Percentiles rank a stretch among this genome's conserved stretches.
These are phyloP conservation scores for Glomus cerebriforme DNA, from an alignment of 192 early-diverging fungal species.

Conservation along the genomic window DNA sequence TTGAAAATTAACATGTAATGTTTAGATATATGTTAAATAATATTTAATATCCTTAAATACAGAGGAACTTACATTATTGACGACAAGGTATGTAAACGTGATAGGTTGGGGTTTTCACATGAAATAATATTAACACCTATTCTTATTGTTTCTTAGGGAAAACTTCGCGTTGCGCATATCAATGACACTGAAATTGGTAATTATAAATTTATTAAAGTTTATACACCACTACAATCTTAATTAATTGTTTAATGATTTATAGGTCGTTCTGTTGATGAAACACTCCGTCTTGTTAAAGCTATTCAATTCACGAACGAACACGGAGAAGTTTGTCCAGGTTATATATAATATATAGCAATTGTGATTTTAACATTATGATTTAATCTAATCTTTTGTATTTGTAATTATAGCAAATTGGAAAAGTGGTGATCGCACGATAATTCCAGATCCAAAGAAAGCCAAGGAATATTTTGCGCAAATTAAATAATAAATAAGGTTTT, in stretches of 20 bases:
- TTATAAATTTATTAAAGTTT: not conserved
- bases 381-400: constrained; percentile 1
- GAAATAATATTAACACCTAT: not conserved
- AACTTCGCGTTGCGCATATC: constrained; percentile 9
- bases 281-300: constrained; percentile 82
- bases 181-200: constrained; percentile 29
- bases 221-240: not conserved
- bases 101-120: not conserved
- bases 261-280: constrained; percentile 81
- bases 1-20: not conserved
- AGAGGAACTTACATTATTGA: constrained; percentile 85
- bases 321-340: constrained; percentile 32
- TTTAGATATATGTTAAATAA: not conserved
- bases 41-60: not conserved
- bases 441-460: constrained; percentile 58
- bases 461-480: constrained; percentile 20
- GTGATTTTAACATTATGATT: not conserved
- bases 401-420: constrained; percentile 79
- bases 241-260: constrained; percentile 40
- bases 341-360: too few relatives aligned
- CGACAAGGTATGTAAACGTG: constrained; percentile 51
- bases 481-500: not conserved
- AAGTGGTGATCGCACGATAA: constrained; percentile 72
- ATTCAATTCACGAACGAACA: constrained; percentile 79
- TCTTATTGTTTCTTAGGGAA: constrained; percentile 33